These are phyloP conservation scores for Penstemon newberryi DNA, from an alignment of 257 asterid genomes.

Conservation along the genomic window DNA sequence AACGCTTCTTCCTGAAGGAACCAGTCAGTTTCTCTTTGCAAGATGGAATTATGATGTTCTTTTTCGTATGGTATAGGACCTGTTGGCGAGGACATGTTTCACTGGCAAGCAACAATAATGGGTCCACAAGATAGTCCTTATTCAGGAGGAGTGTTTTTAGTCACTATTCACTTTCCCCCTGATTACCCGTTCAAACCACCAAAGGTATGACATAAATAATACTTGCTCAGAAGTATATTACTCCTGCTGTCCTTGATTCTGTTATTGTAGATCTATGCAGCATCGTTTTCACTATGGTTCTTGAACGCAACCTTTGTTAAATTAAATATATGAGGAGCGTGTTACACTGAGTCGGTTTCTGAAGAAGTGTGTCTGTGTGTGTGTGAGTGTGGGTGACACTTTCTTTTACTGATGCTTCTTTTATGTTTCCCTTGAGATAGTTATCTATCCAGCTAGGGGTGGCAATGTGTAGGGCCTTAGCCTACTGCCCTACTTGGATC, in stretches of 20 bases:
- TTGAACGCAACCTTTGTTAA: background rate
- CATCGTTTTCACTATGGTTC: background rate
- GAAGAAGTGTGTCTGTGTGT: no score
- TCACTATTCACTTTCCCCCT: slow-evolving; percentile 74
- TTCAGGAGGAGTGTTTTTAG: slow-evolving; percentile 74
- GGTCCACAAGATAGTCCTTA: slow-evolving; percentile 82
- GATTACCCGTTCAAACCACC: slow-evolving; percentile 83
- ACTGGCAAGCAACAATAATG: slow-evolving; percentile 87
- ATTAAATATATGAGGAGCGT: background rate
- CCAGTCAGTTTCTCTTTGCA: background rate
- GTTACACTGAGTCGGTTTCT: background rate
- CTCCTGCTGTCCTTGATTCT: slow-evolving; percentile 8
- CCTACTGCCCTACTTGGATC: no score
- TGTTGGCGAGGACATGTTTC: slow-evolving; percentile 84
- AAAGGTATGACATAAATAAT: slow-evolving; percentile 41
- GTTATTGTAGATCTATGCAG: slow-evolving; percentile 3
- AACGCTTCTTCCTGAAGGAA: background rate
- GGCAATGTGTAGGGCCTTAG: no score
- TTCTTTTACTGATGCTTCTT: no score
- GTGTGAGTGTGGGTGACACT: no score
- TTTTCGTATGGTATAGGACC: slow-evolving; percentile 49
- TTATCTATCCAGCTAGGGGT: no score
- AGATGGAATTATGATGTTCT: slow-evolving; percentile 1
- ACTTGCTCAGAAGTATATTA: slow-evolving; percentile 5
- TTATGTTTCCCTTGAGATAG: no score